phyloP scores from a whole-genome alignment of 306 rosid species.

The Lathyrus aphaca region DNA sequence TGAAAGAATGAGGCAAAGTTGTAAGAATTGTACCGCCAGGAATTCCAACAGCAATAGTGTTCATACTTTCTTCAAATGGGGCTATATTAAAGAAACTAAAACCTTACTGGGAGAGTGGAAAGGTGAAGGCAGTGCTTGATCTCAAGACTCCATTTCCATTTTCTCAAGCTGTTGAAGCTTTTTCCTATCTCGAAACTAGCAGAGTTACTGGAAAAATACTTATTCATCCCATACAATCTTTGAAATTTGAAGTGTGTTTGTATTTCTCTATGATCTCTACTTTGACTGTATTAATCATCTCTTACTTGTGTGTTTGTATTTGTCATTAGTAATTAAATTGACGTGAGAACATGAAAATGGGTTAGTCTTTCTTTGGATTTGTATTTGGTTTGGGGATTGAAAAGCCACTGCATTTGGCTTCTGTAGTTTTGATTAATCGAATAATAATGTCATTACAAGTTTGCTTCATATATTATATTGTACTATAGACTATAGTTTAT shows the following conservation, averaged over 20 bases:
- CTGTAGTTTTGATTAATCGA: too few species aligned
- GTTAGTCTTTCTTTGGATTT: too few species aligned
- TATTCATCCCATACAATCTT: constrained; percentile 8
- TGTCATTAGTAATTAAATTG: too few species aligned
- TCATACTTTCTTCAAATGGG: background rate
- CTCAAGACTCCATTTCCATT: constrained; percentile 18
- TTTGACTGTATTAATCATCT: too few species aligned
- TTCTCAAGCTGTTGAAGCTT: constrained; percentile 25
- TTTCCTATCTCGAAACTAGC: constrained; percentile 24
- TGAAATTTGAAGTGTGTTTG: background rate
- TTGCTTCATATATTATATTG: too few species aligned
- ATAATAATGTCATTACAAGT: too few species aligned
- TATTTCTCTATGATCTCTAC: too few species aligned
- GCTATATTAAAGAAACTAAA: constrained; percentile 26
- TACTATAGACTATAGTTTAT: too few species aligned
- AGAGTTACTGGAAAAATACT: constrained; percentile 20
- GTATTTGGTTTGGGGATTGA: too few species aligned
- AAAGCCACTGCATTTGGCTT: too few species aligned
- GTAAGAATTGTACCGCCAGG: constrained; percentile 29
- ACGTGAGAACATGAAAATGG: background rate
- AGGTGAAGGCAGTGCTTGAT: constrained; percentile 26
- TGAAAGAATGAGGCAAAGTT: constrained; percentile 22
- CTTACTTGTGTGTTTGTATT: background rate
- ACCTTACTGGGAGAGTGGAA: constrained; percentile 24
- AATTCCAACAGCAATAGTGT: background rate